Evolutionary conservation across 306 rosid species (phyloP).

Genomic region (Cyamopsis tetragonoloba): DNA sequence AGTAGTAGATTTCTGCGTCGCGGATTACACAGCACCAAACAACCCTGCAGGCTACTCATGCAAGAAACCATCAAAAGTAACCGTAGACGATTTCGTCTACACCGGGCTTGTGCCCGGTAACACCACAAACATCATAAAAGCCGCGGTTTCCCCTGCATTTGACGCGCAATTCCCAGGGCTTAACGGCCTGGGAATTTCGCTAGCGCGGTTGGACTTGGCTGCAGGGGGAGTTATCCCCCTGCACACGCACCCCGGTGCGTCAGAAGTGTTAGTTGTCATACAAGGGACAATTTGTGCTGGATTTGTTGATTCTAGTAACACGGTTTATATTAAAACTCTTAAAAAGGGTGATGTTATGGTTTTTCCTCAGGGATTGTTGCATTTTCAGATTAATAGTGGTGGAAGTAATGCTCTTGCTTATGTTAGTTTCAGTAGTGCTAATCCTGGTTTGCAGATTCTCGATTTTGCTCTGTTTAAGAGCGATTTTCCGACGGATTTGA

Average conservation of each 20-base stretch:
- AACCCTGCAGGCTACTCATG: conserved; percentile 74
- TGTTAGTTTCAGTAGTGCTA: conserved; percentile 60
- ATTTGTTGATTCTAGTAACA: conserved; percentile 53
- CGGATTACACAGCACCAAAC: conserved; percentile 46
- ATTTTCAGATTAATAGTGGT: conserved; percentile 63
- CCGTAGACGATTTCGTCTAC: conserved; percentile 53
- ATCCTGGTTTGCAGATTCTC: conserved; percentile 70
- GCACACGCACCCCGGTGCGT: conserved; percentile 78
- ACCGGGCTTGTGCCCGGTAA: conserved; percentile 62
- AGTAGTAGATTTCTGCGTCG: conserved; percentile 80
- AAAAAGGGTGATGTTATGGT: conserved; percentile 69
- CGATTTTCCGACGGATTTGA: conserved; percentile 54
- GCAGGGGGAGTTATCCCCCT: conserved; percentile 62
- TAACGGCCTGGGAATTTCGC: conserved; percentile 74
- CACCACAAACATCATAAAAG: conserved; percentile 74
- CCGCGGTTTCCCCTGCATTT: conserved; percentile 62
- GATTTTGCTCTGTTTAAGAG: conserved; percentile 68
- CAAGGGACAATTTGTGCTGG: conserved; percentile 62
- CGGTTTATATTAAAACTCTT: conserved; percentile 52
- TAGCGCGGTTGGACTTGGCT: conserved; percentile 59
- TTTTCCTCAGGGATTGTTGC: conserved; percentile 79
- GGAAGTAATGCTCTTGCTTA: conserved; percentile 15
- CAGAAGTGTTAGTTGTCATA: conserved; percentile 42
- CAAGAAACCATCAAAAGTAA: conserved; percentile 49
- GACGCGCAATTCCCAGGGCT: conserved; percentile 58